These are phyloP conservation scores for Stenogyne calaminthoides DNA, from an alignment of 305 asterid species.

Conservation along the genomic window DNA sequence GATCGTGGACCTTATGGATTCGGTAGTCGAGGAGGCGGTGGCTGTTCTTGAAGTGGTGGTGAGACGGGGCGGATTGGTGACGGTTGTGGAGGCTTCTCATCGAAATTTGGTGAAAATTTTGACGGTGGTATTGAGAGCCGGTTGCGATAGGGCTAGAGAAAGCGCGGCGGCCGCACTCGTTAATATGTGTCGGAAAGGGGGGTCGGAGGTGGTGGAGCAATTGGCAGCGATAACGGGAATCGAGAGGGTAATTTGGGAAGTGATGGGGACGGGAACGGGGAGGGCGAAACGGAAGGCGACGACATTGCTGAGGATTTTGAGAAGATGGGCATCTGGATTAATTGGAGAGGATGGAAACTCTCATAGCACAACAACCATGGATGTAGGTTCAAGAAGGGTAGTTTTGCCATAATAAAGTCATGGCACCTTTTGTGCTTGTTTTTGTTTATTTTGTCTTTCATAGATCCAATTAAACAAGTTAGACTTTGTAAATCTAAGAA, in stretches of 20 bases:
- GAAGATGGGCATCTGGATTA: slow-evolving; percentile 87
- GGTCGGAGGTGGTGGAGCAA: slow-evolving; percentile 67
- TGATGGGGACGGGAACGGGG: slow-evolving; percentile 75
- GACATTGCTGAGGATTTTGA: slow-evolving; percentile 62
- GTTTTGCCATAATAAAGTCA: slow-evolving; percentile 50
- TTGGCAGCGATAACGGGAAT: slow-evolving; percentile 59
- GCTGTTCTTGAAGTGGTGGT: slow-evolving; percentile 72
- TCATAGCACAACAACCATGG: slow-evolving; percentile 36
- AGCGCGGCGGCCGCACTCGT: slow-evolving; percentile 70
- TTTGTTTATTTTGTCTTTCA: not conserved
- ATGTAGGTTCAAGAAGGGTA: slow-evolving; percentile 47
- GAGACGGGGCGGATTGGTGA: slow-evolving; percentile 65
- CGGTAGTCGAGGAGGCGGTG: slow-evolving; percentile 67
- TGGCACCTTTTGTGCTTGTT: not conserved
- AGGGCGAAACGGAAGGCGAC: slow-evolving; percentile 81
- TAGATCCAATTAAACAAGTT: not conserved
- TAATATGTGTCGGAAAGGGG: slow-evolving; percentile 71
- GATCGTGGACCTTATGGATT: slow-evolving; percentile 49
- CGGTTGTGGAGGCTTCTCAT: slow-evolving; percentile 50
- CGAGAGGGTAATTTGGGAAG: slow-evolving; percentile 72
- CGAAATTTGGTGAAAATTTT: slow-evolving; percentile 43
- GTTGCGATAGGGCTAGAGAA: slow-evolving; percentile 61
- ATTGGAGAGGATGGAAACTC: slow-evolving; percentile 37
- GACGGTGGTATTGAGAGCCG: slow-evolving; percentile 51
- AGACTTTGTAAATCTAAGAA: too few species aligned